phyloP scores from a whole-genome alignment of 257 asterid species.

The Orobanche coerulescens region DNA sequence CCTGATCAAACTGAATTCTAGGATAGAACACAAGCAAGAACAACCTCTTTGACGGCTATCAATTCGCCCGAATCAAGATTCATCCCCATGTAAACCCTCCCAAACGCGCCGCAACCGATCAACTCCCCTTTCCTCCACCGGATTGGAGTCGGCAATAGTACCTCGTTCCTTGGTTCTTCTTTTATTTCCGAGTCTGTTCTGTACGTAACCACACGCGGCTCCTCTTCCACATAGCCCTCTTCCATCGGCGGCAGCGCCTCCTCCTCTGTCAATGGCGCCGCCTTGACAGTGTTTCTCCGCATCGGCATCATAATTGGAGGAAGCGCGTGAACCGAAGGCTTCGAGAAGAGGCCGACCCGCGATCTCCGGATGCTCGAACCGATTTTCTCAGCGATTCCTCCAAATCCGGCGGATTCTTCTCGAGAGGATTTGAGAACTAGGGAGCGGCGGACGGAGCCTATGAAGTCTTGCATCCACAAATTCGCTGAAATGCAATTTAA shows the following conservation, averaged over 20 bases:
- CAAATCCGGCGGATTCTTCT: conserved; percentile 41
- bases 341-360: conserved; percentile 57
- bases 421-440: conserved; percentile 59
- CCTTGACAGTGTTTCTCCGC: conserved; percentile 4
- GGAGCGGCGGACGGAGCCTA: conserved; percentile 82
- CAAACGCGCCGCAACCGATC: conserved; percentile 72
- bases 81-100: conserved; percentile 78
- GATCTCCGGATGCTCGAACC: conserved; percentile 75
- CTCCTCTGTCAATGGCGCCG: conserved; percentile 18
- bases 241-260: conserved; percentile 43
- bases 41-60: conserved; percentile 57
- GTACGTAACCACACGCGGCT: conserved; percentile 30
- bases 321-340: conserved; percentile 45
- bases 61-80: conserved; percentile 76
- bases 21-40: neutral
- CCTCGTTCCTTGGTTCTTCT: conserved; percentile 22
- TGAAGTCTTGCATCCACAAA: conserved; percentile 58
- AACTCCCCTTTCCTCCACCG: conserved; percentile 92
- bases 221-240: conserved; percentile 28
- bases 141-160: conserved; percentile 35
- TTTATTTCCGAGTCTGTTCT: conserved; percentile 19
- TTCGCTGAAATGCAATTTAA: conserved; percentile 11
- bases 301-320: conserved; percentile 38
- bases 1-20: conserved; percentile 8
- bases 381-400: conserved; percentile 69